Evolutionary conservation across 257 asterid genomes (phyloP).

Genomic region (Nicotiana otophora): DNA sequence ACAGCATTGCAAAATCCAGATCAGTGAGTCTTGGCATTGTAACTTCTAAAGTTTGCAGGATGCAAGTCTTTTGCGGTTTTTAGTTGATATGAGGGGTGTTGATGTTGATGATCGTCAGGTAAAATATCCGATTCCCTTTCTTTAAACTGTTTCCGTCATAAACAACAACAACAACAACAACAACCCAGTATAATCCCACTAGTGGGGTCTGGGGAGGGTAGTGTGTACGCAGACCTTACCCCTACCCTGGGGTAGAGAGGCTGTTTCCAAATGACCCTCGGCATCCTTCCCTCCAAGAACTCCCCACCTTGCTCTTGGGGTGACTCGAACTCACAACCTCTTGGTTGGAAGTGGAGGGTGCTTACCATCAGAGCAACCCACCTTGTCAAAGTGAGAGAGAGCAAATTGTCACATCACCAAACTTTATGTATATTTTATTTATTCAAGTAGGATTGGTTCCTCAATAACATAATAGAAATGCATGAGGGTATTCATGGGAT

Average conservation of each 20-base stretch:
- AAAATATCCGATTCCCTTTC: slow-evolving; percentile 19
- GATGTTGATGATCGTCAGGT: slow-evolving; percentile 99
- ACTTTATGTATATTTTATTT: background rate
- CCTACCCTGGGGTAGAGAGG: no score
- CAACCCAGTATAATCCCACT: no score
- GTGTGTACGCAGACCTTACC: no score
- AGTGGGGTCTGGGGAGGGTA: no score
- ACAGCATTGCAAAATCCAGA: slow-evolving; percentile 4
- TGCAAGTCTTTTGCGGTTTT: slow-evolving; percentile 94
- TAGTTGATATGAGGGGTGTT: slow-evolving; percentile 97
- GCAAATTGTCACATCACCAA: background rate
- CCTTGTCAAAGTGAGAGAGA: no score
- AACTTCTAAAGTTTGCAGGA: slow-evolving; percentile 76
- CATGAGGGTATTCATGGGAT: background rate
- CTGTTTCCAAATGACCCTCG: no score
- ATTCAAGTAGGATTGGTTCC: background rate
- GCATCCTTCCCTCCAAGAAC: no score
- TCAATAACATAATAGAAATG: background rate
- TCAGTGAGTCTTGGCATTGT: slow-evolving; percentile 34
- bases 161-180: no score
- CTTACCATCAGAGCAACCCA: no score
- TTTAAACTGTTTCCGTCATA: background rate
- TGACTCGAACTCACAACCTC: no score
- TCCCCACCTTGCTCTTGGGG: no score
- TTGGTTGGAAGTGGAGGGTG: no score